Percentiles rank a stretch among this genome's conserved stretches.
Conservation (phyloP, 306 rosid genomes). For the Quercus glauca region DNA sequence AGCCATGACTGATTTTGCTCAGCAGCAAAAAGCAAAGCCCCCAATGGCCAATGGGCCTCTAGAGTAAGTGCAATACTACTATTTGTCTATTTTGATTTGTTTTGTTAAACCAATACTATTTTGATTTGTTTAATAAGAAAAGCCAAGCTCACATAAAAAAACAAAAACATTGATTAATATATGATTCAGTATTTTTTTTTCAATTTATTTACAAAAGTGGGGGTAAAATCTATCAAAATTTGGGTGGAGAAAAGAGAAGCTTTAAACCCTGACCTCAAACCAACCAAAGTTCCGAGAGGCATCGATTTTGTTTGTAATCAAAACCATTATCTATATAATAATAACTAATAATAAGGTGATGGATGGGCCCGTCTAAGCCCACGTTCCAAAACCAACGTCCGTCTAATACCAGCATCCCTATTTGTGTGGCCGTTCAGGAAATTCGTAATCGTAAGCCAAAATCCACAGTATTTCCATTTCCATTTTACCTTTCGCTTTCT, state of each 20-base stretch:
- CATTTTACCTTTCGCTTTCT: background rate
- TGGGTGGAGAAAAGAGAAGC: constrained; percentile 23
- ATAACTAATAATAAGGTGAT: too few relatives aligned
- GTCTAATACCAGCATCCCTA: constrained; percentile 18
- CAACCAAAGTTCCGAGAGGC: constrained; percentile 24
- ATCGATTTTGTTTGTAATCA: constrained; percentile 29
- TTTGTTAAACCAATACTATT: background rate
- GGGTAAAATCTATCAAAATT: background rate
- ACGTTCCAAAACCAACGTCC: constrained; percentile 30
- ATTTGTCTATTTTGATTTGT: too few relatives aligned
- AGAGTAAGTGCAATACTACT: too few relatives aligned
- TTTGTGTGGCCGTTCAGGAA: constrained; percentile 32
- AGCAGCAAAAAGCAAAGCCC: too few relatives aligned
- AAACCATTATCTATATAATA: background rate
- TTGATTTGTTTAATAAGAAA: background rate
- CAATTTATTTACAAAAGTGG: too few relatives aligned
- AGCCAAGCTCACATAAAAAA: background rate
- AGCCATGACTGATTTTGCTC: too few relatives aligned
- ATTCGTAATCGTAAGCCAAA: constrained; percentile 19
- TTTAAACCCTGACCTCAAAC: constrained; percentile 29
- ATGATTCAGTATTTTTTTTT: background rate
- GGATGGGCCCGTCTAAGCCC: background rate
- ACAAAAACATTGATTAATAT: background rate
- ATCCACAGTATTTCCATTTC: constrained; percentile 18
- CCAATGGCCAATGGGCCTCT: too few relatives aligned